A percentile compares a stretch with the other conserved stretches of the same genome.
Evolutionary conservation across 2,329 filamentous ascomycete species (phyloP).

Genomic region (Cadophora malorum): DNA sequence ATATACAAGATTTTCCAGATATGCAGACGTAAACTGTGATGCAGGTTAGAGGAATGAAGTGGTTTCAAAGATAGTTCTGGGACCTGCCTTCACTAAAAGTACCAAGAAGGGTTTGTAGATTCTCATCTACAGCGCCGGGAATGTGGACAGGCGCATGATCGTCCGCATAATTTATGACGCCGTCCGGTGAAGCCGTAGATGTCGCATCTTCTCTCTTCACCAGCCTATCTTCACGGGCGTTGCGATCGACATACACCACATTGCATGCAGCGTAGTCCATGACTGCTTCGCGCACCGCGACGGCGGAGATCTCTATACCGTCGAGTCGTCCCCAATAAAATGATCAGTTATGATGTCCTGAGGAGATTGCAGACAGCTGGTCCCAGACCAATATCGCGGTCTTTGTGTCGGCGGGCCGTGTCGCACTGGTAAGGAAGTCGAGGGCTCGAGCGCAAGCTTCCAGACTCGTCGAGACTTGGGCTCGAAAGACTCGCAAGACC

Average conservation of each 20-base stretch:
- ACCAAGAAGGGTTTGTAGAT: constrained; percentile 55
- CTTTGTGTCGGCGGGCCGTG: constrained; percentile 28
- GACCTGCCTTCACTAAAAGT: constrained; percentile 57
- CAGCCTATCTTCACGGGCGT: constrained; percentile 47
- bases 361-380: constrained; percentile 14
- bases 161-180: constrained; percentile 28
- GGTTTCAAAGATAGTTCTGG: constrained; percentile 15
- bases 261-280: constrained; percentile 53
- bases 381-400: constrained; percentile 26
- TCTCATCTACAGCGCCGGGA: constrained; percentile 50
- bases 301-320: constrained; percentile 34
- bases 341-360: constrained; percentile 20
- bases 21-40: constrained; percentile 58
- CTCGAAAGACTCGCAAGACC: constrained; percentile 27
- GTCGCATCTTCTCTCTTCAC: constrained; percentile 45
- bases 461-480: constrained; percentile 37
- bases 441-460: constrained; percentile 37
- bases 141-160: constrained; percentile 27
- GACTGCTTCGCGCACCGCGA: constrained; percentile 42
- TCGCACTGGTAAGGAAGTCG: constrained; percentile 31
- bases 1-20: constrained; percentile 57
- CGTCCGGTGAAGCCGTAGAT: constrained; percentile 41
- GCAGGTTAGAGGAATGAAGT: constrained; percentile 33
- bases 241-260: constrained; percentile 52
- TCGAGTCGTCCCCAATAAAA: constrained; percentile 35